phyloP scores from a whole-genome alignment of 129 eudicot genomes.

The Arctium lappa region DNA sequence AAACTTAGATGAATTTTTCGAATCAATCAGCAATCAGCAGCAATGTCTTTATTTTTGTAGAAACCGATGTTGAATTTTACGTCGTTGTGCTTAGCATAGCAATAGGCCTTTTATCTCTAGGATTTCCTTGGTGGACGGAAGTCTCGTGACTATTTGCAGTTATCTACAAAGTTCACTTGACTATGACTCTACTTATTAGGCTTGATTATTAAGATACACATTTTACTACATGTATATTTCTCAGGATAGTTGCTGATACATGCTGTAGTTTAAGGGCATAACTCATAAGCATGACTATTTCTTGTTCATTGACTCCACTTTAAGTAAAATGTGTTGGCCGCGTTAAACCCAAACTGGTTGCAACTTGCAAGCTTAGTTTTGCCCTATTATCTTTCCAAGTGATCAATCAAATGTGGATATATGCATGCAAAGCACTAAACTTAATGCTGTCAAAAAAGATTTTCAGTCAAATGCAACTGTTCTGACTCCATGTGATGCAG shows the following conservation, averaged over 20 bases:
- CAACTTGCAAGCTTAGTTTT: not conserved
- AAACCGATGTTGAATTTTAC: not conserved
- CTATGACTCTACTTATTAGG: not conserved
- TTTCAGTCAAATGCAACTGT: too few species aligned
- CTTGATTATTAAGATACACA: not conserved
- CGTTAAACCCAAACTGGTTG: not conserved
- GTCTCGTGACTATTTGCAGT: not conserved
- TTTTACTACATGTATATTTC: not conserved
- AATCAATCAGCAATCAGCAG: not conserved
- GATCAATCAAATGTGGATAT: not conserved
- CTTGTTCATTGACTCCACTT: not conserved
- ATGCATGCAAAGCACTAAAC: not conserved
- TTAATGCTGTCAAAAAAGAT: not conserved
- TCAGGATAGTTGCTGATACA: not conserved
- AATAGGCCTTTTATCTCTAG: not conserved
- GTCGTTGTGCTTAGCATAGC: not conserved
- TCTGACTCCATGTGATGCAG: too few species aligned
- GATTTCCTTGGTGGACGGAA: not conserved
- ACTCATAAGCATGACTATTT: not conserved
- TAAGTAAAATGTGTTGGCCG: not conserved
- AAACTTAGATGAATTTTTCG: not conserved
- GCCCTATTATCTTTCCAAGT: not conserved
- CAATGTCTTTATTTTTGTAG: not conserved
- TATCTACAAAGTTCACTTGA: not conserved
- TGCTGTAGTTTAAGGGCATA: not conserved